Evolutionary conservation across 805 yeast genomes (phyloP), one percentile per base, ranked within the genome.

Genomic region (Metschnikowia cerradonensis): DNA sequence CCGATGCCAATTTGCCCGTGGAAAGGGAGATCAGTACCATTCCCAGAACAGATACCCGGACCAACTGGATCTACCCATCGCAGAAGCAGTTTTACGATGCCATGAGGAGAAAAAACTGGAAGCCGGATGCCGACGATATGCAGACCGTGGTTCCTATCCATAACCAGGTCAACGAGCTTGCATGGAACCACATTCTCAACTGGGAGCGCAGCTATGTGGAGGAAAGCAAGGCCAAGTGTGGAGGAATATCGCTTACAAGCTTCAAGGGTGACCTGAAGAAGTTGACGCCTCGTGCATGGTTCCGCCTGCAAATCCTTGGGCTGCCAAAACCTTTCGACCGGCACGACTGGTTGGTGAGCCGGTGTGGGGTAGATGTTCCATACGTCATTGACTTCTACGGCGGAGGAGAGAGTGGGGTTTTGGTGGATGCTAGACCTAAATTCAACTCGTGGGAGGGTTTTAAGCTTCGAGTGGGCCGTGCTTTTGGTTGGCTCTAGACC

Each of bases 11-110:
- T 31, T 70, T 90, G 33, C 86, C 95, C 0, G 79, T 78, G n/a
- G 88, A 85, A 1, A 73, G 97, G 53, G 92, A 84, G 59, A 69
- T 86, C 3, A 83, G 91, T 8, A 79, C 95, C 2, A 91, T 91
- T 39, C 97, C 97, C 43, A 72, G 96, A 47, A 86, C 95, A 0
- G 63, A 80, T 1, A 57, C 67, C 15, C 75, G 75, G 14, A 60
- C 76, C 0, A 87, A 91, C 70, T 92, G 99, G 99, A 78, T 92
- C 1, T 92, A 92, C 64, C 99, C 99, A 7, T 88, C 96, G 3
- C 96, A 92, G 65, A 88, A 88, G 65, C 97, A 92, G 73, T 92
- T 92, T 64, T 92, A 75, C 66, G 94, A 90, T 52, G 97, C 97
- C 8, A 94, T 92, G 98, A 75, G 81, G 58, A 80, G 98, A 45